phyloP scores from a whole-genome alignment of 371 early-diverging fungal genomes.

The Saksenaea oblongispora region DNA sequence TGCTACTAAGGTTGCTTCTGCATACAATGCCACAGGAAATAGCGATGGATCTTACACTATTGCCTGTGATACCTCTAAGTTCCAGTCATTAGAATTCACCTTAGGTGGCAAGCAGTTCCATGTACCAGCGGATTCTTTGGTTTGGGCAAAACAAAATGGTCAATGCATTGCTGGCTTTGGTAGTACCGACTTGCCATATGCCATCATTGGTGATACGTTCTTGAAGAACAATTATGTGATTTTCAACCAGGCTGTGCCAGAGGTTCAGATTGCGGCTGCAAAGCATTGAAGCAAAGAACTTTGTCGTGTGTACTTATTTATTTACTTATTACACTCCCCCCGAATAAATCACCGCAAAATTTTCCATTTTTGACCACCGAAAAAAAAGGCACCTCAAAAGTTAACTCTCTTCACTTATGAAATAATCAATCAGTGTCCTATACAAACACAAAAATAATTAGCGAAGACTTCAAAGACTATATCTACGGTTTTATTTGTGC shows the following conservation, averaged over 20 bases:
- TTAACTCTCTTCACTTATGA: too few relatives aligned
- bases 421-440: too few relatives aligned
- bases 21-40: conserved; percentile 14
- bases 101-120: conserved; percentile 15
- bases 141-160: background rate
- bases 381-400: too few relatives aligned
- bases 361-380: too few relatives aligned
- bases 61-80: conserved; percentile 13
- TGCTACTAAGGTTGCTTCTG: conserved; percentile 19
- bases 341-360: too few relatives aligned
- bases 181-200: conserved; percentile 23
- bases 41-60: conserved; percentile 25
- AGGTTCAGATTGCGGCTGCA: conserved; percentile 25
- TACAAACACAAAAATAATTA: too few relatives aligned
- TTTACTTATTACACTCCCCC: too few relatives aligned
- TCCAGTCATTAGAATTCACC: conserved; percentile 13
- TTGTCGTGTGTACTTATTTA: too few relatives aligned
- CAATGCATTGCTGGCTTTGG: conserved; percentile 29
- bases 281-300: conserved; percentile 2
- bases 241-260: conserved; percentile 19
- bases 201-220: conserved; percentile 45
- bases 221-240: conserved; percentile 50
- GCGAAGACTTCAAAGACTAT: too few relatives aligned
- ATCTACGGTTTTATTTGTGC: too few relatives aligned
- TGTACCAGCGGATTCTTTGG: conserved; percentile 10